Conservation (phyloP, 495 filamentous ascomycete species). For the Lichina pygmaea region DNA sequence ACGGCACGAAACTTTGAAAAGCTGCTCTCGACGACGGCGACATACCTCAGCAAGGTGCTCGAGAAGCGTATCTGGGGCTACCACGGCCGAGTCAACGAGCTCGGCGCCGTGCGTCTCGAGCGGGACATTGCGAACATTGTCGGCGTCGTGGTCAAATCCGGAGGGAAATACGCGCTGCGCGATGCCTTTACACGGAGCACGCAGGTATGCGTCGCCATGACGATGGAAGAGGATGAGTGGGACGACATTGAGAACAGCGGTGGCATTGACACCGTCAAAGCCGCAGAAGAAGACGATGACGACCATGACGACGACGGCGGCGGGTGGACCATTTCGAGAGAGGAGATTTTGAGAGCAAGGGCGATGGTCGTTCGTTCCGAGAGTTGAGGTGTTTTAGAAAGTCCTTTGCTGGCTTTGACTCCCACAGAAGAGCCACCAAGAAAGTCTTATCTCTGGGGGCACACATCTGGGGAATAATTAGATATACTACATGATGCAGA, state of each 20-base stretch:
- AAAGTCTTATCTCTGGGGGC: no score
- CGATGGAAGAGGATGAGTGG: conserved; percentile 98
- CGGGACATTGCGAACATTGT: conserved; percentile 65
- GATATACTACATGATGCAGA: no score
- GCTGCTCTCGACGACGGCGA: conserved; percentile 42
- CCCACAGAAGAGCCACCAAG: no score
- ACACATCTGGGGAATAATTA: no score
- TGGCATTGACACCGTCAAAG: conserved; percentile 8
- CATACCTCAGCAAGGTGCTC: conserved; percentile 44
- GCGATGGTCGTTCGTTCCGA: conserved; percentile 20
- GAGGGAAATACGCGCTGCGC: conserved; percentile 49
- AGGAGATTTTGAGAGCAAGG: conserved; percentile 33
- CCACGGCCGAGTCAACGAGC: conserved; percentile 49
- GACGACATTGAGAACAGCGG: conserved; percentile 27
- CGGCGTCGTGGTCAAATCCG: conserved; percentile 36
- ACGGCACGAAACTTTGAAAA: conserved; percentile 41
- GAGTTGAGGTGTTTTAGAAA: no score
- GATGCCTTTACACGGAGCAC: conserved; percentile 55
- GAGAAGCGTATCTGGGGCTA: conserved; percentile 84
- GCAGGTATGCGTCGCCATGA: conserved; percentile 73
- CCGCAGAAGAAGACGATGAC: conserved; percentile 17
- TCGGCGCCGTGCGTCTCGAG: conserved; percentile 72
- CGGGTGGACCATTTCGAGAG: conserved; percentile 28
- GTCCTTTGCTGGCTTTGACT: no score
- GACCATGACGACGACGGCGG: conserved; percentile 6